phyloP scores from a whole-genome alignment of 2,329 filamentous ascomycete species.

The Westerdykella ornata region DNA sequence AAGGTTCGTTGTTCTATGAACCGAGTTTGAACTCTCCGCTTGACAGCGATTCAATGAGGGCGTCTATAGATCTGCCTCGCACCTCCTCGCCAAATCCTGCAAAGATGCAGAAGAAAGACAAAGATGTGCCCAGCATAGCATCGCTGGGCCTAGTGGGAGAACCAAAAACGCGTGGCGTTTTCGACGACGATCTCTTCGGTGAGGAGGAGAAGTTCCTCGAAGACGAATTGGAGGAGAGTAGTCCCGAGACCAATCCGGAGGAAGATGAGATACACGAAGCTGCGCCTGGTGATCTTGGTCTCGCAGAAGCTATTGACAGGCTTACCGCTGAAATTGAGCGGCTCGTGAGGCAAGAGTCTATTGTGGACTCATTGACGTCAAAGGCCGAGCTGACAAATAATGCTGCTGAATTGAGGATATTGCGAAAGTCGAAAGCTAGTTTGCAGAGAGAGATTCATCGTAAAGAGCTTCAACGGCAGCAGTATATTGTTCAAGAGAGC shows the following conservation, averaged over 20 bases:
- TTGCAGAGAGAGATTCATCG: constrained; percentile 84
- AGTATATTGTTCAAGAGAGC: constrained; percentile 95
- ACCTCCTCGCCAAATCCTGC: constrained; percentile 35
- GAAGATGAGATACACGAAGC: constrained; percentile 87
- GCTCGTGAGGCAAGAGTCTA: constrained; percentile 76
- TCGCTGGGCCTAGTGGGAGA: constrained; percentile 86
- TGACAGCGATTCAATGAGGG: constrained; percentile 56
- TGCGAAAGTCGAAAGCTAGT: constrained; percentile 90
- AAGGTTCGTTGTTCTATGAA: constrained; percentile 61
- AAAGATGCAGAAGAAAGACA: constrained; percentile 36
- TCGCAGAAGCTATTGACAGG: constrained; percentile 85
- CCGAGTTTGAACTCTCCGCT: constrained; percentile 47
- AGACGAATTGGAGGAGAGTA: constrained; percentile 73
- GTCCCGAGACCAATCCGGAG: constrained; percentile 54
- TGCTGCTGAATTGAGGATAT: constrained; percentile 80
- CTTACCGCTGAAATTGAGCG: constrained; percentile 90
- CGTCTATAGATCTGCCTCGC: constrained; percentile 54
- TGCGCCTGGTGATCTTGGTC: constrained; percentile 83
- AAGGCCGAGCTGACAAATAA: constrained; percentile 98
- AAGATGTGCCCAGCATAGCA: constrained; percentile 75
- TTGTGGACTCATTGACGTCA: constrained; percentile 82
- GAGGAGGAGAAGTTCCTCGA: constrained; percentile 83
- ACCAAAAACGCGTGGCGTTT: constrained; percentile 82
- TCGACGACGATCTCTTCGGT: constrained; percentile 85
- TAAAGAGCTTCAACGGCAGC: constrained; percentile 92